Base-by-base conservation (phyloP, 345 rosid genomes). In the Lepidium aucheri region DNA sequence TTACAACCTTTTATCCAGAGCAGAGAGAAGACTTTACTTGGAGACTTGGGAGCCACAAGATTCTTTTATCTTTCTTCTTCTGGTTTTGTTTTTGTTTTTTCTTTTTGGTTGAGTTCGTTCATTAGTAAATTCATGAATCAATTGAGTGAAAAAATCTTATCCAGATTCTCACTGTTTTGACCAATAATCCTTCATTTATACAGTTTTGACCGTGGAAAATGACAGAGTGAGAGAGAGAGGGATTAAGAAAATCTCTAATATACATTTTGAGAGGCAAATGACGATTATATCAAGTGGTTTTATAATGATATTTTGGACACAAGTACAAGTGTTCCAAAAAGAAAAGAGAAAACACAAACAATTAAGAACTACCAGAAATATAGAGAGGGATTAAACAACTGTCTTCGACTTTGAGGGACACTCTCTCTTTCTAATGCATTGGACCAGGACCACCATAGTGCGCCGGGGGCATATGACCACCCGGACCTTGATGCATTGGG, bases 381-480 rank as follows among this genome's bases (percentile, higher is more conserved):
- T 26, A 18, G 40, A 72, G 52, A 53, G 22, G 17, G n/a, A 45
- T 12, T 61, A 36, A 70, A 63, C 64, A 63, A n/a, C 44, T 4
- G 46, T 62, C 56, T 57, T 57, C 22, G 39, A 50, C 61, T 33
- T 39, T 5, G 11, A 15, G 22, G 32, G 3, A 0, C 56, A n/a
- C 14, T 53, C 16, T 10, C 15, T 41, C 67, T 32, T 8, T 41
- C 56, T 63, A 70, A 51, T 78, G 85, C 96, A 86, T 79, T 56
- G 95, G 96, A 50, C 73, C 67, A 15, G 74, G 83, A 42, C 76
- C 80, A 90, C 83, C 76, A 44, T 52, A 76, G 41, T 54, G 81
- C 49, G 50, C 79, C 35, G 17, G 67, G 0, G 72, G 57, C 77
- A 67, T 73, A 42, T 73, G 61, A 35, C 76, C 76, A 59, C 60